Conservation (phyloP, 495 filamentous ascomycete species). For the Xylaria palmicola region DNA sequence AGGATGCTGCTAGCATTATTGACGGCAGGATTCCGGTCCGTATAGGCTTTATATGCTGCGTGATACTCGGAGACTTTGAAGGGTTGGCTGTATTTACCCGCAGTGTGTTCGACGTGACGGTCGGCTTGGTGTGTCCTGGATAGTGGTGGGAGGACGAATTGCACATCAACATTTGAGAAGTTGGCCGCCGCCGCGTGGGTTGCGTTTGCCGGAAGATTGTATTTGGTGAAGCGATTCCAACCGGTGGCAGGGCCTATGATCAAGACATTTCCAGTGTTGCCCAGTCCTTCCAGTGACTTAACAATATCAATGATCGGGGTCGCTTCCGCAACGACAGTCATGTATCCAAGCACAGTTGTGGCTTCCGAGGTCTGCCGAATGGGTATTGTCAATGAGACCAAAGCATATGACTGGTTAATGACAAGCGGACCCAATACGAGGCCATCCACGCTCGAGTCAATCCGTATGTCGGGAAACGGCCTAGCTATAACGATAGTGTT, state of each 20-base stretch:
- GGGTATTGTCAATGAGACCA: constrained; percentile 79
- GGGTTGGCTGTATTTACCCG: constrained; percentile 42
- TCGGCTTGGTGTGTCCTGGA: constrained; percentile 32
- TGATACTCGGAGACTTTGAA: constrained; percentile 61
- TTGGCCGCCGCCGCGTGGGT: constrained; percentile 32
- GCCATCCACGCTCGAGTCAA: constrained; percentile 50
- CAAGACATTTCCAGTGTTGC: constrained; percentile 62
- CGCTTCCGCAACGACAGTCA: constrained; percentile 70
- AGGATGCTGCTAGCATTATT: constrained; percentile 65
- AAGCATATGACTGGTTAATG: constrained; percentile 65
- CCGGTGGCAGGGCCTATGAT: constrained; percentile 63
- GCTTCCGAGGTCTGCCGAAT: constrained; percentile 62
- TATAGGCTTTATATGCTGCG: constrained; percentile 55
- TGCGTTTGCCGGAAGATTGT: constrained; percentile 33
- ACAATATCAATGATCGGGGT: constrained; percentile 56
- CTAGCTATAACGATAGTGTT: constrained; percentile 41
- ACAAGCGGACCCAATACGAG: constrained; percentile 67
- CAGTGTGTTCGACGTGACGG: constrained; percentile 46
- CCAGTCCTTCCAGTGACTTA: constrained; percentile 65
- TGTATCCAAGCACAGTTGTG: constrained; percentile 66
- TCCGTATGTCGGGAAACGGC: constrained; percentile 50
- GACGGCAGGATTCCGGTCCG: constrained; percentile 36
- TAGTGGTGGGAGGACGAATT: constrained; percentile 48
- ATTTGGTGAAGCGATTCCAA: constrained; percentile 61
- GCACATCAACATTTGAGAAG: constrained; percentile 40